Evolutionary conservation across 352 stramenopile species (phyloP).

Genomic region (Pythium aristosporum): DNA sequence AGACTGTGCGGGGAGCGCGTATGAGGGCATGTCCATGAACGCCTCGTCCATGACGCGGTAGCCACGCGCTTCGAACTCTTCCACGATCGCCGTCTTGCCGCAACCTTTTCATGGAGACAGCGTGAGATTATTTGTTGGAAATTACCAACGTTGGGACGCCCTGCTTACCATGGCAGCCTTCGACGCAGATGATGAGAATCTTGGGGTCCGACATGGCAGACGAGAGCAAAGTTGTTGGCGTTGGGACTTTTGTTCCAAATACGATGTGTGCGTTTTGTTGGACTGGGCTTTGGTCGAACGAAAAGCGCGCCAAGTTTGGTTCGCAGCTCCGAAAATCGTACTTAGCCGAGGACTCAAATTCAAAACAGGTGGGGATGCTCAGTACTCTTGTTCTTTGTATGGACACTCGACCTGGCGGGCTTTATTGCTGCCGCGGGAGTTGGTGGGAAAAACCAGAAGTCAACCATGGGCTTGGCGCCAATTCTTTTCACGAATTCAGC

Average conservation of each 20-base stretch:
- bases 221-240: background rate
- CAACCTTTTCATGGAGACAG: constrained; percentile 33
- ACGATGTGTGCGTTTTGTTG: constrained; percentile 12
- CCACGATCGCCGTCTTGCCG: constrained; percentile 78
- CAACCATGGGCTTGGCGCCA: constrained; percentile 13
- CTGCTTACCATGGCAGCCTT: constrained; percentile 81
- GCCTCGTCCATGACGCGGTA: constrained; percentile 85
- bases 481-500: background rate
- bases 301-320: constrained; percentile 30
- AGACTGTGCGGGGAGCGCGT: constrained; percentile 85
- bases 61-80: constrained; percentile 72
- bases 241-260: constrained; percentile 10
- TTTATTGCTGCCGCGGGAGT: constrained; percentile 7
- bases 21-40: constrained; percentile 88
- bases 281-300: constrained; percentile 8
- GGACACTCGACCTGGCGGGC: constrained; percentile 5
- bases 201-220: constrained; percentile 39
- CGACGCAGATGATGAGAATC: constrained; percentile 81
- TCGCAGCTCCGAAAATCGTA: constrained; percentile 10
- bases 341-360: constrained; percentile 22
- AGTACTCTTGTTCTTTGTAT: constrained; percentile 19
- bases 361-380: constrained; percentile 4
- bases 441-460: constrained; percentile 21
- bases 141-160: background rate
- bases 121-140: background rate